These are phyloP conservation scores for Lachnellula occidentalis DNA, from an alignment of 2,329 filamentous ascomycete species.

Conservation along the genomic window DNA sequence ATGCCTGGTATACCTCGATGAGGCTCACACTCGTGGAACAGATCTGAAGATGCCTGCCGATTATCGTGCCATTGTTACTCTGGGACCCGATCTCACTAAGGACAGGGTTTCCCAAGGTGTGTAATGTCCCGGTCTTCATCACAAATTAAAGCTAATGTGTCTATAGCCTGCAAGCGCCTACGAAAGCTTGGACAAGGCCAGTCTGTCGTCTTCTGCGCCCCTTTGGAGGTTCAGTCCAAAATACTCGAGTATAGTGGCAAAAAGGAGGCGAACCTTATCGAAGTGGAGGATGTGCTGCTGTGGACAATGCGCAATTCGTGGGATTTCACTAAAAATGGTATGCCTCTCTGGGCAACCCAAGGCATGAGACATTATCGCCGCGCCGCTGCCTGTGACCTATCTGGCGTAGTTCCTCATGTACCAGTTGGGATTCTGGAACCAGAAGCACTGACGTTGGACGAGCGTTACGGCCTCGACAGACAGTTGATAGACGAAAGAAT, in stretches of 20 bases:
- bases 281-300: slow-evolving; percentile 48
- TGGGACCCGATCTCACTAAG: slow-evolving; percentile 60
- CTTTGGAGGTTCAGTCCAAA: slow-evolving; percentile 51
- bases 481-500: neutral
- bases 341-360: slow-evolving; percentile 57
- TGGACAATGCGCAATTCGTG: slow-evolving; percentile 58
- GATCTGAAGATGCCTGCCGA: slow-evolving; percentile 55
- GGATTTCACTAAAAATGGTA: slow-evolving; percentile 40
- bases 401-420: slow-evolving; percentile 7
- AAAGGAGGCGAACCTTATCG: slow-evolving; percentile 30
- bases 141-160: slow-evolving; percentile 4
- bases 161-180: slow-evolving; percentile 64
- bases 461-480: slow-evolving; percentile 40
- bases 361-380: slow-evolving; percentile 44
- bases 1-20: slow-evolving; percentile 63
- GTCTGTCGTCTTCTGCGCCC: slow-evolving; percentile 55
- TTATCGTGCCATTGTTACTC: slow-evolving; percentile 60
- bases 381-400: slow-evolving; percentile 3
- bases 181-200: slow-evolving; percentile 62
- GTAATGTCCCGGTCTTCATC: neutral
- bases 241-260: slow-evolving; percentile 36
- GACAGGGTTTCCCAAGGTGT: slow-evolving; percentile 62
- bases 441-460: slow-evolving; percentile 47
- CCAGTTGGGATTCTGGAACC: slow-evolving; percentile 43
- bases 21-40: slow-evolving; percentile 63